Base-by-base conservation (phyloP, 768 basidiomycete genomes). In the Tylopilus subfusipes region DNA sequence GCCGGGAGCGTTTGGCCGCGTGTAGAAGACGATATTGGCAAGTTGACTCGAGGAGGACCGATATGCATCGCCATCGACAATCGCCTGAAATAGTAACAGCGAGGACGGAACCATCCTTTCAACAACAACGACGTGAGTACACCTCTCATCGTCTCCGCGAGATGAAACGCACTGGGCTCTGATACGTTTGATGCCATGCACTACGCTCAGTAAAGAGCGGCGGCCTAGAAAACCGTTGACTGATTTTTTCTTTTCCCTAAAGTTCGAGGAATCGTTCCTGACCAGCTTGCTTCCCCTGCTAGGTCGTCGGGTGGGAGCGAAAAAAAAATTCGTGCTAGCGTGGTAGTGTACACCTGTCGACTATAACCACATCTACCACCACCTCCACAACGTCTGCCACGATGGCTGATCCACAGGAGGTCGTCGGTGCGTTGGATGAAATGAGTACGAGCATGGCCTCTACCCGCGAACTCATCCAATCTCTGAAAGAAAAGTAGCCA, bases 121-220 rank as follows among this genome's bases (percentile, higher is more conserved):
- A 19, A 1, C 39, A 40, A 40, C 46, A 3, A 22, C 21, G 8
- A 27, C 39, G 31, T n/a, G 21, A 48, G 47, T 48, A 48, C 18
- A 12, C 14, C 12, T 27, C 11, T 12, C 14, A 7, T 44, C 7
- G 1, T 39, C 16, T 25, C 33, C 22, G 27, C 42, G 57, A 42
- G 81, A 82, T 76, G 80, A 82, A 79, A 73, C 73, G 82, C 80
- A 82, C 80, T 82, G 82, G 80, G 80, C 82, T 82, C 80, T 81
- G 80, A 82, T 29, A 38, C 50, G 3, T 29, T 57, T 69, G 80
- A 77, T 78, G 82, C 68, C 48, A 76, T 72, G 82, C 82, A 80
- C 63, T 75, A 80, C 78, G 75, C 74, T 57, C 60, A 45, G 19
- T 30, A 33, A 54, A 55, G 73, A 68, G 77, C 72, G 76, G 81